These are phyloP conservation scores for Ustilago esculenta DNA, from an alignment of 1,284 basidiomycete genomes.

Conservation along the genomic window DNA sequence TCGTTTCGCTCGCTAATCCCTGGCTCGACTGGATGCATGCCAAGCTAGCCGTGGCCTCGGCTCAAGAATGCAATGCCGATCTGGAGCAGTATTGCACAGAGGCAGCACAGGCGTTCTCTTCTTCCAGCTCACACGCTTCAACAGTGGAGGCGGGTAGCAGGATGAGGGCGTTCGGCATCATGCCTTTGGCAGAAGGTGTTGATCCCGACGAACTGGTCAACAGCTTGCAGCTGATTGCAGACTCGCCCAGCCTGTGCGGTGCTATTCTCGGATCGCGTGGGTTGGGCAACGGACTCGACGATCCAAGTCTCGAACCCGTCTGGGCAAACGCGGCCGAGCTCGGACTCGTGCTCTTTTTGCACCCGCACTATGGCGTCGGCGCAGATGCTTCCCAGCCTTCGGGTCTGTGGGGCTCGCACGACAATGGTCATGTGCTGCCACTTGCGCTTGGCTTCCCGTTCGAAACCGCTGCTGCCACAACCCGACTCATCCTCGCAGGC, in stretches of 20 bases:
- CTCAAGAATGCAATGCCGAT: conserved; percentile 77
- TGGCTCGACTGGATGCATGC: conserved; percentile 85
- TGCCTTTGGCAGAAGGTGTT: conserved; percentile 79
- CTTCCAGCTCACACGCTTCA: conserved; percentile 33
- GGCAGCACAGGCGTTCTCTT: conserved; percentile 47
- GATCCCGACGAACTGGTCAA: conserved; percentile 73
- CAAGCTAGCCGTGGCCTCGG: conserved; percentile 75
- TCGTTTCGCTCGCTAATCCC: conserved; percentile 77
- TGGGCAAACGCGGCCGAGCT: conserved; percentile 72
- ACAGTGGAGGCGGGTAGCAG: conserved; percentile 70
- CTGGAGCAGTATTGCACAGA: conserved; percentile 77
- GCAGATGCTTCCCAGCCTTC: conserved; percentile 8
- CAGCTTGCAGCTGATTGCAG: conserved; percentile 75
- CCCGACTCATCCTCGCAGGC: conserved; percentile 81
- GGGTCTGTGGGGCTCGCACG: conserved; percentile 74
- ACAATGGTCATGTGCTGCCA: conserved; percentile 85
- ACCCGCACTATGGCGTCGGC: conserved; percentile 39
- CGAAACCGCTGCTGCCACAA: conserved; percentile 83
- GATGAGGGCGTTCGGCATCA: conserved; percentile 82
- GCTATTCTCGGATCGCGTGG: conserved; percentile 83
- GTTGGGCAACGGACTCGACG: conserved; percentile 80
- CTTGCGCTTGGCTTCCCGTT: conserved; percentile 87
- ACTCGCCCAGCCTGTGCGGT: conserved; percentile 70
- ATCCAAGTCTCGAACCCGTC: conserved; percentile 75
- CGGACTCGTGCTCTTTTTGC: conserved; percentile 33